phyloP scores from a whole-genome alignment of 2,329 filamentous ascomycete species.

The Fonsecaea multimorphosa region DNA sequence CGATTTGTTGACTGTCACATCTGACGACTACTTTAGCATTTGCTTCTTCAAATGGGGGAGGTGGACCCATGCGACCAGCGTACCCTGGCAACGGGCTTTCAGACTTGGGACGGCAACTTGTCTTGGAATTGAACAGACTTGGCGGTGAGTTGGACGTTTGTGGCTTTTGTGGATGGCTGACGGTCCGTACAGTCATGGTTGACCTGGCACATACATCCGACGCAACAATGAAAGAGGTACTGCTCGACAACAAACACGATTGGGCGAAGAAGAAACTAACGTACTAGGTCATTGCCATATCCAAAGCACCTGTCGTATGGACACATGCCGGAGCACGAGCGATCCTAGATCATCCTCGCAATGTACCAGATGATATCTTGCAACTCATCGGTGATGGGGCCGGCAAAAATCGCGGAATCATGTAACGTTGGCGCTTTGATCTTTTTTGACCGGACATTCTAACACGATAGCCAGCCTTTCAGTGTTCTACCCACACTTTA shows the following conservation, averaged over 20 bases:
- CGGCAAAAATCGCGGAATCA: slow-evolving; percentile 45
- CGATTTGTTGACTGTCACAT: no score
- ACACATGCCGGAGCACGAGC: slow-evolving; percentile 41
- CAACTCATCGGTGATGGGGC: slow-evolving; percentile 40
- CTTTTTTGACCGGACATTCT: no score
- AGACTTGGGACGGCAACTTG: slow-evolving; percentile 38
- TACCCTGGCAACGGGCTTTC: slow-evolving; percentile 37
- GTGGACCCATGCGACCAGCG: slow-evolving; percentile 18
- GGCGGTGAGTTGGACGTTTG: slow-evolving; percentile 17
- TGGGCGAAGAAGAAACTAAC: no score
- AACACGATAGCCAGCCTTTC: slow-evolving; percentile 37
- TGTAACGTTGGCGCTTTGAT: slow-evolving; percentile 39
- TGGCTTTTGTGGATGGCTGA: no score
- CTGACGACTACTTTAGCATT: slow-evolving; percentile 23
- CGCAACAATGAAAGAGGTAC: slow-evolving; percentile 34
- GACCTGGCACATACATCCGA: slow-evolving; percentile 42
- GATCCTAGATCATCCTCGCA: slow-evolving; percentile 46
- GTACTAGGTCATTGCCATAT: slow-evolving; percentile 36
- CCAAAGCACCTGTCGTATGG: slow-evolving; percentile 42
- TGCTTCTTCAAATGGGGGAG: slow-evolving; percentile 38
- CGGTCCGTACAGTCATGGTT: slow-evolving; percentile 37
- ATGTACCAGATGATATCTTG: slow-evolving; percentile 53
- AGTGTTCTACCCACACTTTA: slow-evolving; percentile 44
- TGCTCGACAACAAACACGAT: no score
- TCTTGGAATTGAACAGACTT: slow-evolving; percentile 41